These are phyloP conservation scores for Chlamydomonas schloesseri DNA, from an alignment of 139 green algal genomes.

Conservation along the genomic window DNA sequence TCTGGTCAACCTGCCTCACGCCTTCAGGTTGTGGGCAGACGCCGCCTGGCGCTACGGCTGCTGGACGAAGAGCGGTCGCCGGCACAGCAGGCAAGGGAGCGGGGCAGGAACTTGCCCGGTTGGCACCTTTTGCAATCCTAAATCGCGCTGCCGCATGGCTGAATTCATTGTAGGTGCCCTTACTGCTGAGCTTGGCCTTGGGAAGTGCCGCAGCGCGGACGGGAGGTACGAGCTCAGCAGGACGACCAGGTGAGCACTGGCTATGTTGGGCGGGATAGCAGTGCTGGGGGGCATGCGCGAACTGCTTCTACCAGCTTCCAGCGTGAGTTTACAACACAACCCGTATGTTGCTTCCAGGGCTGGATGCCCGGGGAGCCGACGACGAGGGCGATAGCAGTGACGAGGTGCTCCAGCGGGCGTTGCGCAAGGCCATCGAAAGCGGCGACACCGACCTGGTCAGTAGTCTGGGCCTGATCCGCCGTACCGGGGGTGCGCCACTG, in stretches of 20 bases:
- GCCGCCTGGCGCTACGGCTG: constrained; percentile 71
- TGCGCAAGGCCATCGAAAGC: constrained; percentile 80
- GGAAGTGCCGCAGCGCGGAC: background rate
- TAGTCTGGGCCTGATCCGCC: no score
- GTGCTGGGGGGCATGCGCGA: no score
- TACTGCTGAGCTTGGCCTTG: constrained; percentile 61
- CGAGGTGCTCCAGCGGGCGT: constrained; percentile 61
- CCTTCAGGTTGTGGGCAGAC: constrained; percentile 47
- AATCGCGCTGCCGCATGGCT: no score
- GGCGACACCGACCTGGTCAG: constrained; percentile 85
- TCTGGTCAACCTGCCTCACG: background rate
- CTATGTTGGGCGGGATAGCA: no score
- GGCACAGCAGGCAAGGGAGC: constrained; percentile 36
- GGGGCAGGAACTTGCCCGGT: no score
- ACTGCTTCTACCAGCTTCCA: no score
- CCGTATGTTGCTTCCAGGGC: background rate
- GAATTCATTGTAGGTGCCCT: constrained; percentile 50
- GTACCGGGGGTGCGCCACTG: no score
- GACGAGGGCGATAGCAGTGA: constrained; percentile 24
- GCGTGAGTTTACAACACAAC: no score
- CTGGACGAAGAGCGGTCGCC: constrained; percentile 77
- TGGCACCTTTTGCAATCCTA: no score
- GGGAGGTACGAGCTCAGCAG: background rate
- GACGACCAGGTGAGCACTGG: no score
- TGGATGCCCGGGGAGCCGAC: background rate